phyloP scores from a whole-genome alignment of 2,329 filamentous ascomycete genomes.

The Monosporascus sp. region DNA sequence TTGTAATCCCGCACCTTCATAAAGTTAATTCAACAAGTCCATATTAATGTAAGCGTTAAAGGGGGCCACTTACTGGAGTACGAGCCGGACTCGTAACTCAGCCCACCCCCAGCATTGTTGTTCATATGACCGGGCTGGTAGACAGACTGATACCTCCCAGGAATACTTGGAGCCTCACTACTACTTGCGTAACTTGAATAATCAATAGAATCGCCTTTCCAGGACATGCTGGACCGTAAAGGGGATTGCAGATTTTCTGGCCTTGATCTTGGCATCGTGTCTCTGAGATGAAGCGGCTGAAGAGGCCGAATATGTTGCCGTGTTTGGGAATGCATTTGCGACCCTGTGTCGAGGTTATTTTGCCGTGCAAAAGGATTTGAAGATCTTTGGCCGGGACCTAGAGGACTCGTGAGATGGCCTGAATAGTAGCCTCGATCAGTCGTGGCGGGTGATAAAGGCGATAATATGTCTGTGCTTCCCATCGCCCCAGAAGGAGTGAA shows the following conservation, averaged over 20 bases:
- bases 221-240: slow-evolving; percentile 56
- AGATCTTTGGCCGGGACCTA: slow-evolving; percentile 43
- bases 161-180: slow-evolving; percentile 41
- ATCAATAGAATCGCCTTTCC: slow-evolving; percentile 57
- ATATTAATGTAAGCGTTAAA: not conserved
- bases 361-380: slow-evolving; percentile 51
- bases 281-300: slow-evolving; percentile 55
- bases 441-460: slow-evolving; percentile 51
- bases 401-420: slow-evolving; percentile 41
- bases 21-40: slow-evolving; percentile 6
- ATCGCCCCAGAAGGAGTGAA: slow-evolving; percentile 53
- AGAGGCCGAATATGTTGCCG: slow-evolving; percentile 46
- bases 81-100: slow-evolving; percentile 46
- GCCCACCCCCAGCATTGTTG: slow-evolving; percentile 34
- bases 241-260: slow-evolving; percentile 56
- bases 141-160: slow-evolving; percentile 42
- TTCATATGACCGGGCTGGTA: slow-evolving; percentile 47
- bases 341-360: slow-evolving; percentile 38
- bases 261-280: slow-evolving; percentile 52
- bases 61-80: slow-evolving; percentile 43
- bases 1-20: slow-evolving; percentile 40
- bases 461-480: slow-evolving; percentile 50
- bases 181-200: slow-evolving; percentile 48
- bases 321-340: slow-evolving; percentile 42
- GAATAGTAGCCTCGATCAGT: slow-evolving; percentile 51